Percentiles rank a stretch among this genome's conserved stretches.
Conservation (phyloP, 1,284 basidiomycete species). For the Entoloma clypeatum region DNA sequence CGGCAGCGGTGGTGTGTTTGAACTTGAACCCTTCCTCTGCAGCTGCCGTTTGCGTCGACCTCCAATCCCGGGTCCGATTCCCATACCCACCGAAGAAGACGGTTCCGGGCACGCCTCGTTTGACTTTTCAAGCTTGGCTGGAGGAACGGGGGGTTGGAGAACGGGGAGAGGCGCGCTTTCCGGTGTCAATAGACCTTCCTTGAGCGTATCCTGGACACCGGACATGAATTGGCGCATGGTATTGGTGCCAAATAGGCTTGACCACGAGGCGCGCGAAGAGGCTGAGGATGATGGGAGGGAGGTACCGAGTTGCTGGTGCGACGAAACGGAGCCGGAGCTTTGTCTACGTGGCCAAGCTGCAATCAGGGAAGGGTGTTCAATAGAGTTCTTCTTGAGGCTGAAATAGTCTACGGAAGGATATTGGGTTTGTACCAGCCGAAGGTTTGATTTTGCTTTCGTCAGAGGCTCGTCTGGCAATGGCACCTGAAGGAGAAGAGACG, state of each 20-base stretch:
- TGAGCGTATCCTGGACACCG: conserved; percentile 47
- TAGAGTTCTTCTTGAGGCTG: conserved; percentile 37
- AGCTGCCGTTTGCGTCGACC: conserved; percentile 18
- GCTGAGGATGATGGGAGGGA: conserved; percentile 38
- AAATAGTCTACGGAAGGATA: conserved; percentile 43
- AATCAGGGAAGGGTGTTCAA: conserved; percentile 24
- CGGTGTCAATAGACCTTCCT: conserved; percentile 40
- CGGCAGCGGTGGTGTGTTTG: conserved; percentile 23
- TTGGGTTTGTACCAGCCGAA: conserved; percentile 17
- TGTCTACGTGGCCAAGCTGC: conserved; percentile 39
- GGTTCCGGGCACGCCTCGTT: too few relatives aligned
- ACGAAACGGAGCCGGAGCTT: conserved; percentile 30
- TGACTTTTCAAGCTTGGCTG: conserved; percentile 21
- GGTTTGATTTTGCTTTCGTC: conserved; percentile 3
- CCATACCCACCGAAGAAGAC: too few relatives aligned
- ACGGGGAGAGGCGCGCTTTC: conserved; percentile 21
- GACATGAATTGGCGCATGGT: conserved; percentile 63
- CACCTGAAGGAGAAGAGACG: conserved; percentile 61
- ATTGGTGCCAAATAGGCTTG: conserved; percentile 63
- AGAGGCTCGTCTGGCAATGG: conserved; percentile 8
- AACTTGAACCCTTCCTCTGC: conserved; percentile 22
- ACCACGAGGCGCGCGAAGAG: conserved; percentile 73
- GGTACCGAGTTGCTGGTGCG: conserved; percentile 26
- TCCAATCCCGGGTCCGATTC: conserved; percentile 6
- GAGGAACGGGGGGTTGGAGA: conserved; percentile 26